Evolutionary conservation across 163 green algal genomes (phyloP).

Genomic region (Chlamydomonas reinhardtii): DNA sequence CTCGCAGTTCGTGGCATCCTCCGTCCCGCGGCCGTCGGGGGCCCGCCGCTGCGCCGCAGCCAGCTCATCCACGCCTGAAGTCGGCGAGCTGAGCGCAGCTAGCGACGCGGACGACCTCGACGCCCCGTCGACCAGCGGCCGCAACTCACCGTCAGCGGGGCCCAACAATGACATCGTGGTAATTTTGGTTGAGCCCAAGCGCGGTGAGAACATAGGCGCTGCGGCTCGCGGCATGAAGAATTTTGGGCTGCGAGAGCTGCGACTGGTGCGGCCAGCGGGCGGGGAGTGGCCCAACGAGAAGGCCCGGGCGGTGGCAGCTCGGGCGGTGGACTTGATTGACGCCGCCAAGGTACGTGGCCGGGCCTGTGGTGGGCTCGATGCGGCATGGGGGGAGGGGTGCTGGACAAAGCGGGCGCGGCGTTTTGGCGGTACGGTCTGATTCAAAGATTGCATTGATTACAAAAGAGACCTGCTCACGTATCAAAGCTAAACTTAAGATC

Average conservation of each 20-base stretch:
- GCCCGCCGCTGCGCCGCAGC: not conserved
- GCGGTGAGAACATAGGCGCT: slow-evolving; percentile 32
- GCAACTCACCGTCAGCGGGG: not conserved
- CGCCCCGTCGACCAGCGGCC: not conserved
- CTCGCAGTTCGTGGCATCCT: not conserved
- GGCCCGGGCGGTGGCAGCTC: slow-evolving; percentile 26
- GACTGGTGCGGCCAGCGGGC: slow-evolving; percentile 20
- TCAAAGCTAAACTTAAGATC: too few relatives aligned
- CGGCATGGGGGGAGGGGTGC: too few relatives aligned
- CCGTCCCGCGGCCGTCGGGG: too few relatives aligned
- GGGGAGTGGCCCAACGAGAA: slow-evolving; percentile 40
- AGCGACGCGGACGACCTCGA: not conserved
- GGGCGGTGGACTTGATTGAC: slow-evolving; percentile 24
- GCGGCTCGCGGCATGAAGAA: slow-evolving; percentile 40
- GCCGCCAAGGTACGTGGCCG: not conserved
- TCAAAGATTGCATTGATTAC: too few relatives aligned
- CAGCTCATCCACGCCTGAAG: not conserved
- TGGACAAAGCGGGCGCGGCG: too few relatives aligned
- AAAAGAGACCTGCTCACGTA: too few relatives aligned
- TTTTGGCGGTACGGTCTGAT: too few relatives aligned
- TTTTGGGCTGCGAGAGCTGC: slow-evolving; percentile 23
- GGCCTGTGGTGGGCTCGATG: not conserved
- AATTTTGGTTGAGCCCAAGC: slow-evolving; percentile 26
- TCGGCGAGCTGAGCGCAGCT: too few relatives aligned
- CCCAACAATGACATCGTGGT: not conserved